These are phyloP conservation scores for Pezicula neosporulosa DNA, from an alignment of 2,329 filamentous ascomycete genomes.

Conservation along the genomic window DNA sequence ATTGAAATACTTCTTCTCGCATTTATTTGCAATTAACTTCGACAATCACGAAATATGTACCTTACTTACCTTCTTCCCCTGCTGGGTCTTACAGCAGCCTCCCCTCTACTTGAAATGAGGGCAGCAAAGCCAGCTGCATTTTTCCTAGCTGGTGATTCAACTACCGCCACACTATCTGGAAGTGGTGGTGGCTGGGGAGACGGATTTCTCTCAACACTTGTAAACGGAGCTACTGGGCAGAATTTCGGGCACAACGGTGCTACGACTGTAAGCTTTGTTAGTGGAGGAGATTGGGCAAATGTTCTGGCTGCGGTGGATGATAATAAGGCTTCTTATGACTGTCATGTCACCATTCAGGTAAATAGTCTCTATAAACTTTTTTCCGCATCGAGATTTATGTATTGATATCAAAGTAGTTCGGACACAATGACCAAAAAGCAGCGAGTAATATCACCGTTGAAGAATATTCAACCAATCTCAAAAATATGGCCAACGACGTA, in stretches of 20 bases:
- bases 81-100: background rate
- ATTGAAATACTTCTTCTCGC: too few species aligned
- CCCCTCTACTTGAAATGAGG: background rate
- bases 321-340: constrained; percentile 29
- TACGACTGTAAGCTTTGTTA: constrained; percentile 44
- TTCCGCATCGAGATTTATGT: background rate
- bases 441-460: constrained; percentile 34
- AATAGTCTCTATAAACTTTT: background rate
- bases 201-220: constrained; percentile 45
- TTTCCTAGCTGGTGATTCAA: constrained; percentile 38
- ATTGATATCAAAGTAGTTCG: constrained; percentile 31
- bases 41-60: background rate
- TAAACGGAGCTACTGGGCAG: constrained; percentile 35
- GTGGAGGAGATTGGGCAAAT: constrained; percentile 40
- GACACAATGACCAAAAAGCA: constrained; percentile 50
- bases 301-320: constrained; percentile 35
- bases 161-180: constrained; percentile 25
- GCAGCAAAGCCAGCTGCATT: constrained; percentile 30
- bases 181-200: constrained; percentile 39
- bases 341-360: constrained; percentile 48
- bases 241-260: constrained; percentile 45
- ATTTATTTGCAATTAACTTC: too few species aligned
- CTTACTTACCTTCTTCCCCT: background rate
- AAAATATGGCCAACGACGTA: constrained; percentile 28
- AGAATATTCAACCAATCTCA: constrained; percentile 40